Base-by-base conservation (phyloP, 2,329 filamentous ascomycete genomes). In the Sordariomycetes sp. region DNA sequence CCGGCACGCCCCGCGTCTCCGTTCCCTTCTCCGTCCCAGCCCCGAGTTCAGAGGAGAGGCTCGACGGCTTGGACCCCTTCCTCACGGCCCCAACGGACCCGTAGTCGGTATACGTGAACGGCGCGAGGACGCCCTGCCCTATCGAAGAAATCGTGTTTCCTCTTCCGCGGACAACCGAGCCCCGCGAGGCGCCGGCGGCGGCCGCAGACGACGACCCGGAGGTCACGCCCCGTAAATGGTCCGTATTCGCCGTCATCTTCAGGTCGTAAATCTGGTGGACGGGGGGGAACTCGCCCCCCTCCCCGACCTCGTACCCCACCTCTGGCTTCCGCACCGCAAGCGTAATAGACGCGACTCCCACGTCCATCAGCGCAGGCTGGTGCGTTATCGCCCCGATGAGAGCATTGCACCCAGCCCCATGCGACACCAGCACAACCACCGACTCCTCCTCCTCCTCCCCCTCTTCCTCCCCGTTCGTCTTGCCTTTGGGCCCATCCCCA, bases 331-430 rank as follows among this genome's bases (percentile, higher is more conserved):
- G 79, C 17, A 85, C 78, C 4, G 92, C 92, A 84, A 96, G 87
- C 1, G 92, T 96, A 54, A 99, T 76, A 3, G 91, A 96, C 0
- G 92, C 89, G 72, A 95, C 88, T 32, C 86, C 86, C 17, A 97
- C 87, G 66, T 97, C 91, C 65, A 95, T 82, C 15, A 99, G 77
- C 0, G 95, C 90, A 0, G 94, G 92, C 65, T 96, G 88, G 60
- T 92, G 88, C 0, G 91, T 95, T 62, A 99, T 81, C 28, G 90
- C 90, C 13, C 92, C 90, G 61, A 99, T 91, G 52, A 99, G 72
- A 2, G 94, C 94, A 72, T 99, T 99, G 71, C 92, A 96, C 45
- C 94, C 94, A 15, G 94, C 94, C 25, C 92, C 92, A 66, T 99
- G 94, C 0, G 94, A 96, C 24, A 99, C 87, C 8, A 99, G 73